Evolutionary conservation across 2,329 filamentous ascomycete genomes (phyloP).

Genomic region (Botryosphaeria dothidea): DNA sequence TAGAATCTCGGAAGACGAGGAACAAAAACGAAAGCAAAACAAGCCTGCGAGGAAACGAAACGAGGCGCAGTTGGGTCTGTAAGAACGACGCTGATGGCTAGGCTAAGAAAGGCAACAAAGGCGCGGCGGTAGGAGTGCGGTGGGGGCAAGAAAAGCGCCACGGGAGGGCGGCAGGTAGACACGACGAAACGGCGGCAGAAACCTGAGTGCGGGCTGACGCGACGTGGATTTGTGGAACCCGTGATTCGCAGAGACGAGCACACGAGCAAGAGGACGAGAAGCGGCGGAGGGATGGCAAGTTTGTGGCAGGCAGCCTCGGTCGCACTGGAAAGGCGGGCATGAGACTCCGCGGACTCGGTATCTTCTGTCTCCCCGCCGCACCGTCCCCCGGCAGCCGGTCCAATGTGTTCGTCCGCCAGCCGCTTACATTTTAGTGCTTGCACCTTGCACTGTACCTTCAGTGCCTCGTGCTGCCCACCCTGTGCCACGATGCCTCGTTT

Average conservation of each 20-base stretch:
- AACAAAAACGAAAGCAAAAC: background rate
- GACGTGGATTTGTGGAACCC: no score
- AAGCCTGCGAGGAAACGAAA: background rate
- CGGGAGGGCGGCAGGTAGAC: background rate
- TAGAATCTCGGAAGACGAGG: no score
- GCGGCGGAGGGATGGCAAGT: background rate
- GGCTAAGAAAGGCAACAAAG: background rate
- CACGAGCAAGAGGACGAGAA: background rate
- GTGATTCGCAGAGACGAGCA: no score
- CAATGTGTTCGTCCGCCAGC: background rate
- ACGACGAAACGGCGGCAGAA: background rate
- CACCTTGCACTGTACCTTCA: background rate
- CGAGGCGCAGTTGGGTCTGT: background rate
- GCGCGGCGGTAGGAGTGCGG: background rate
- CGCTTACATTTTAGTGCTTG: background rate
- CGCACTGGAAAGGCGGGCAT: background rate
- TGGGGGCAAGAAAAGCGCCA: background rate
- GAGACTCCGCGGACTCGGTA: background rate
- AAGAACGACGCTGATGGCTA: background rate
- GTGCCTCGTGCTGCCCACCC: background rate
- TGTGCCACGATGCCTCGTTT: no score
- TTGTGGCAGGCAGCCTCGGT: background rate
- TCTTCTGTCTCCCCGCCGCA: background rate
- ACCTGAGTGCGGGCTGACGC: no score
- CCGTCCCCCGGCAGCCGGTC: background rate